Evolutionary conservation across 495 filamentous ascomycete species (phyloP).

Genomic region (Chaetomium tenue): DNA sequence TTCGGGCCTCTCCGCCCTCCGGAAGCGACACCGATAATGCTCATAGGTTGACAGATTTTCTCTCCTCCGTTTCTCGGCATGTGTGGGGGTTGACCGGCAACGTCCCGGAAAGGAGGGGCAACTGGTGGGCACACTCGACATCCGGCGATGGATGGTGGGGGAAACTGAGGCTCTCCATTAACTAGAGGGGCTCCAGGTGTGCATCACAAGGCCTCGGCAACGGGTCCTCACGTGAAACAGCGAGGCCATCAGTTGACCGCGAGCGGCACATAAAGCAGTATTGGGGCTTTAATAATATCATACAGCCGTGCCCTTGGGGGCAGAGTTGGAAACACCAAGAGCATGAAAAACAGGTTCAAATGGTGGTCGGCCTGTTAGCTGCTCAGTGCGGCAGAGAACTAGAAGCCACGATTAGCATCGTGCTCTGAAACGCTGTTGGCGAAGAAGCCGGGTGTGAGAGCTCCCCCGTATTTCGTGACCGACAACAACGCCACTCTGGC

Average conservation of each 20-base stretch:
- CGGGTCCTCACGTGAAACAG: constrained; percentile 9
- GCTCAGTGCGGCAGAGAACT: background rate
- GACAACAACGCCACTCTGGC: constrained; percentile 4
- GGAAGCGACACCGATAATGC: background rate
- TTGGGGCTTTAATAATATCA: background rate
- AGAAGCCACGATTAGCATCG: background rate
- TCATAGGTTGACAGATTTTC: background rate
- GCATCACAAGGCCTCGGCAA: constrained; percentile 8
- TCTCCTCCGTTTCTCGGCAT: background rate
- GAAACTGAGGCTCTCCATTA: background rate
- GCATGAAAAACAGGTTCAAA: background rate
- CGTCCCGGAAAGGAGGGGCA: background rate
- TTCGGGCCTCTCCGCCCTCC: constrained; percentile 3
- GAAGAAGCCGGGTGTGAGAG: background rate
- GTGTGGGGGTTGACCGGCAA: constrained; percentile 10
- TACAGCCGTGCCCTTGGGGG: background rate
- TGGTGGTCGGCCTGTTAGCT: background rate
- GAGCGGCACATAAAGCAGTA: constrained; percentile 8
- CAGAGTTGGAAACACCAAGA: background rate
- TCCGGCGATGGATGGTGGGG: background rate
- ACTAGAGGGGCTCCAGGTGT: constrained; percentile 6
- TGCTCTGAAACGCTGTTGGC: background rate
- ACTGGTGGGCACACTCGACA: background rate
- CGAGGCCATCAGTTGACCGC: constrained; percentile 16
- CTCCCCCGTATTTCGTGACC: too few relatives aligned